phyloP scores from a whole-genome alignment of 768 basidiomycete genomes.

The Amanita molliuscula region DNA sequence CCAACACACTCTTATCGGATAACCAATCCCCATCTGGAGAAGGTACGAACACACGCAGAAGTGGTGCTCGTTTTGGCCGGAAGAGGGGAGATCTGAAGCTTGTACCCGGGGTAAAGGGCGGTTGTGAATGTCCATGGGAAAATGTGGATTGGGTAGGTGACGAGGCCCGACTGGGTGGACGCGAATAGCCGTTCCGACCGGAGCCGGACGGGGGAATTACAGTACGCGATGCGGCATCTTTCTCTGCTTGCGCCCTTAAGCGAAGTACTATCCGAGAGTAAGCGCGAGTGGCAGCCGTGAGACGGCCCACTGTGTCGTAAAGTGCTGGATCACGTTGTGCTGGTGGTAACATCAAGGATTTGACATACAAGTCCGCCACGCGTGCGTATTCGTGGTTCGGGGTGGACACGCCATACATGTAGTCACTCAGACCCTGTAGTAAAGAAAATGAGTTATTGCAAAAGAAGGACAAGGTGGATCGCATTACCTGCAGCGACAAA shows the following conservation, averaged over 20 bases:
- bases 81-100: slow-evolving; percentile 65
- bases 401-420: slow-evolving; percentile 70
- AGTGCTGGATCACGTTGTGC: slow-evolving; percentile 29
- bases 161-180: slow-evolving; percentile 52
- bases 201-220: slow-evolving; percentile 12
- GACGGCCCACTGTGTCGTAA: slow-evolving; percentile 32
- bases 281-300: slow-evolving; percentile 57
- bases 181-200: slow-evolving; percentile 21
- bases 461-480: not conserved
- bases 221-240: slow-evolving; percentile 23
- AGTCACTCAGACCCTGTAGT: slow-evolving; percentile 65
- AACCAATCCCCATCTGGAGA: slow-evolving; percentile 84
- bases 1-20: slow-evolving; percentile 68
- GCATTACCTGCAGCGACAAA: slow-evolving; percentile 50
- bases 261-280: slow-evolving; percentile 77
- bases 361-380: slow-evolving; percentile 47
- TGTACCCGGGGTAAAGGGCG: not conserved
- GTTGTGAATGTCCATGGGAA: slow-evolving; percentile 33
- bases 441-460: slow-evolving; percentile 7
- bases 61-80: slow-evolving; percentile 59
- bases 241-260: slow-evolving; percentile 71
- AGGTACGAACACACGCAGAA: slow-evolving; percentile 76
- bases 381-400: slow-evolving; percentile 66
- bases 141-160: slow-evolving; percentile 49
- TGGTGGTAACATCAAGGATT: slow-evolving; percentile 33